Evolutionary conservation across 2,329 filamentous ascomycete species (phyloP), one percentile per base, ranked within the genome.

Genomic region (Aspergillus flavus): DNA sequence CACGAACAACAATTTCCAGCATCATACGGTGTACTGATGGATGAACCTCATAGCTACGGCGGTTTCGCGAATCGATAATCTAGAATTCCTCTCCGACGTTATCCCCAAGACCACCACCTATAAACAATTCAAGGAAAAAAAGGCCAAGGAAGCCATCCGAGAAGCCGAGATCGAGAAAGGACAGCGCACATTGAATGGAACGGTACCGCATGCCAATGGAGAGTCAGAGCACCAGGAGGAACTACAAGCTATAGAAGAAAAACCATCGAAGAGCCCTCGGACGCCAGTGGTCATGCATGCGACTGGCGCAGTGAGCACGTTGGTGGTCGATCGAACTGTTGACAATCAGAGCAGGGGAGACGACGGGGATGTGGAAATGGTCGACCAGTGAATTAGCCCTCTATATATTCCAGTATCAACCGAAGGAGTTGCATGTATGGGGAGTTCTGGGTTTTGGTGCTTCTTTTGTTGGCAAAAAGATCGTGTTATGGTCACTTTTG

Each of bases 81-180:
- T 99, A 58, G 94, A 99, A 77, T 99, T 99, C 75, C 87, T 99
- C 16, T 86, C 91, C 66, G 95, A 99, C 78, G 87, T 96, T 30
- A 91, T 97, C 43, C 95, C 95, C 62, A 91, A 91, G 76, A 97
- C 94, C 1, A 87, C 89, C 6, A 89, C 92, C 19, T 96, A 89
- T 81, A 92, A 91, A 75, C 87, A 91, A 69, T 87, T 91, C 80
- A 94, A 93, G 81, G 88, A 88, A 72, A 87, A 81, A 69, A 80
- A 79, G 66, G 78, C 77, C 11, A 78, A 76, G 63, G 78, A 80
- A 57, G 69, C 71, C 26, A 71, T 68, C 28, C 72, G 73, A 54
- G 69, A 69, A 36, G 58, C 64, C 46, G 71, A 66, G n/a, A 69
- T 75, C 58, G 76, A 78, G 66, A 79, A 78, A 66, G 76, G 75